phyloP scores from a whole-genome alignment of 768 basidiomycete genomes.

The Russula emetica region DNA sequence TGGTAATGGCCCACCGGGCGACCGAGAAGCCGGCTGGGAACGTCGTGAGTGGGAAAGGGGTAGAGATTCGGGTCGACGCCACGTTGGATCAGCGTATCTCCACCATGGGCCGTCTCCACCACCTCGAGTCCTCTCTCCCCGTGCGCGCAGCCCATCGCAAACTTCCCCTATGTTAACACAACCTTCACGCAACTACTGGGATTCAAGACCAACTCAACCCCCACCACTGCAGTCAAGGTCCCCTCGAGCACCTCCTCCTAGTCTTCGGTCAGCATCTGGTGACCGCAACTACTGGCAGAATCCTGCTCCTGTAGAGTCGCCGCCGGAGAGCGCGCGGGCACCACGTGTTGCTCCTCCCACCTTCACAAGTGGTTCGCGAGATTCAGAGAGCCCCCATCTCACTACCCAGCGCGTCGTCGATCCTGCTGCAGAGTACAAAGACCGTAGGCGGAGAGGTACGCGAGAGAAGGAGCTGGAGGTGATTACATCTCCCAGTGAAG shows the following conservation, averaged over 20 bases:
- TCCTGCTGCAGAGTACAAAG: constrained; percentile 44
- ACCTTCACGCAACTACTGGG: constrained; percentile 55
- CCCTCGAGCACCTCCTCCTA: constrained; percentile 14
- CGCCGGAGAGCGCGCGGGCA: constrained; percentile 29
- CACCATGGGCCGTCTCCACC: constrained; percentile 32
- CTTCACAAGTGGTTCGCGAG: constrained; percentile 38
- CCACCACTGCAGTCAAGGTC: constrained; percentile 33
- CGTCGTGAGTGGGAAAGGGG: constrained; percentile 57
- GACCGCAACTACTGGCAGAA: constrained; percentile 22
- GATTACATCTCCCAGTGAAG: constrained; percentile 29
- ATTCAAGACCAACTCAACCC: constrained; percentile 44
- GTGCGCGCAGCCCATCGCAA: constrained; percentile 35
- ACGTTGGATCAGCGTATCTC: constrained; percentile 35
- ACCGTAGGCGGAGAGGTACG: constrained; percentile 37
- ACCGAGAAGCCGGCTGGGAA: constrained; percentile 58
- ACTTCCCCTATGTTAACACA: constrained; percentile 57
- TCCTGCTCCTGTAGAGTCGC: constrained; percentile 18
- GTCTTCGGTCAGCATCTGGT: constrained; percentile 18
- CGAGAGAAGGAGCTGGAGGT: constrained; percentile 27
- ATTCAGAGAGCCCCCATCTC: constrained; percentile 55
- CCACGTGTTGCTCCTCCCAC: constrained; percentile 33
- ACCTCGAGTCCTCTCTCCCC: constrained; percentile 44
- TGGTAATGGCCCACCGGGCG: constrained; percentile 43
- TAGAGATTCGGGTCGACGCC: constrained; percentile 27
- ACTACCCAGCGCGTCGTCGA: constrained; percentile 34